phyloP scores from a whole-genome alignment of 192 early-diverging fungal species.

The Coemansia sp. region DNA sequence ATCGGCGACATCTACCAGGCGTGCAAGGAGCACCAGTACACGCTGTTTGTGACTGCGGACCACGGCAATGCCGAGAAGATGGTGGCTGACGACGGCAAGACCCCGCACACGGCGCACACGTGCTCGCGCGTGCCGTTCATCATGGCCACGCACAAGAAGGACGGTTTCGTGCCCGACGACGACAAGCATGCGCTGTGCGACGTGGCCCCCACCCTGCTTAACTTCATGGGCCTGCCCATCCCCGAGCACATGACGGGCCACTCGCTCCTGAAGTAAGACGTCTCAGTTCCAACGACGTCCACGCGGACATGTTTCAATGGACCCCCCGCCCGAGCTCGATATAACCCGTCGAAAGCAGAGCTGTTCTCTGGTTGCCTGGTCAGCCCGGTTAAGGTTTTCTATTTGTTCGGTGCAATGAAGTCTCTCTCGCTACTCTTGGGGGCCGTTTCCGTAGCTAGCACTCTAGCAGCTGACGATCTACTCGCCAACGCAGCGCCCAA shows the following conservation, averaged over 20 bases:
- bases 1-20: conserved; percentile 93
- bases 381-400: no score
- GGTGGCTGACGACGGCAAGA: conserved; percentile 70
- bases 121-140: conserved; percentile 85
- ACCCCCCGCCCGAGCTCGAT: no score
- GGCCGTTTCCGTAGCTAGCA: no score
- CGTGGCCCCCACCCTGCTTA: conserved; percentile 93
- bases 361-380: no score
- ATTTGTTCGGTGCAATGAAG: no score
- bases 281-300: no score
- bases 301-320: no score
- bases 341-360: no score
- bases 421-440: no score
- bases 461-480: no score
- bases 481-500: no score
- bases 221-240: conserved; percentile 83
- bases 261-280: conserved; percentile 52
- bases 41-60: conserved; percentile 93
- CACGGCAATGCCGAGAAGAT: conserved; percentile 99
- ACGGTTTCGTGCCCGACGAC: conserved; percentile 45
- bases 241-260: conserved; percentile 96
- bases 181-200: conserved; percentile 79
- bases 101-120: conserved; percentile 98
- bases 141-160: conserved; percentile 55
- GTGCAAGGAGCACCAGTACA: conserved; percentile 81